Base-by-base conservation (phyloP, 2,329 filamentous ascomycete genomes). In the Aspergillus jensenii region DNA sequence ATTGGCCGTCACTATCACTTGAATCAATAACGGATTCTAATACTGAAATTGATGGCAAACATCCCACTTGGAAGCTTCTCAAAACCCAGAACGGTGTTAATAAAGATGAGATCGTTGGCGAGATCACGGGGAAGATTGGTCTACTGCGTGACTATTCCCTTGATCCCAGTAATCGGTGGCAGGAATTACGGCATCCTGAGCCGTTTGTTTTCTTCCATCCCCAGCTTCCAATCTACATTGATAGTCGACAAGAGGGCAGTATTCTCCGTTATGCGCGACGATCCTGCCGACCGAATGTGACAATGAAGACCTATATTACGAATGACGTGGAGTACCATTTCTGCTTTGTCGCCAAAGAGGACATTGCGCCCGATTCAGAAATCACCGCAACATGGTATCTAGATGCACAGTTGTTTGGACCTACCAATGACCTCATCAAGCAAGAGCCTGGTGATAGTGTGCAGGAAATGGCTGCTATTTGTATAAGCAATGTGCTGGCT, bases 121-220 rank as follows among this genome's bases (percentile, higher is more conserved):
- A 98, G 74, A 82, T 98, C 46, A 93, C 91, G 66, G 90, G 90
- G 23, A 84, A 88, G 64, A 86, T 93, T 48, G 89, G 89, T 2
- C 85, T 90, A 62, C 86, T 92, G 65, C 86, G 87, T 49, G 84
- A 89, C 58, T 92, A 92, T 65, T 90, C 87, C 63, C 79, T 82
- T 11, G 83, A 90, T 54, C 78, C 83, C 1, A 81, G 81, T 31
- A 91, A 90, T 65, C 80, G 86, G 8, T 92, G 88, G 87, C 77
- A 82, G 35, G 87, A 90, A 52, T 74, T 90, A 11, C 74, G 75
- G 35, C 80, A 82, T 62, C 79, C 80, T 2, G 78, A 81, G 56
- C 90, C 90, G 1, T 92, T 92, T 66, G 89, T 93, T 23, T 91
- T 93, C 71, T 93, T 98, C 74, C 93, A 96, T 68, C 91, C 92